These are phyloP conservation scores for Colletotrichum zoysiae DNA, from an alignment of 2,329 filamentous ascomycete genomes.

Conservation along the genomic window DNA sequence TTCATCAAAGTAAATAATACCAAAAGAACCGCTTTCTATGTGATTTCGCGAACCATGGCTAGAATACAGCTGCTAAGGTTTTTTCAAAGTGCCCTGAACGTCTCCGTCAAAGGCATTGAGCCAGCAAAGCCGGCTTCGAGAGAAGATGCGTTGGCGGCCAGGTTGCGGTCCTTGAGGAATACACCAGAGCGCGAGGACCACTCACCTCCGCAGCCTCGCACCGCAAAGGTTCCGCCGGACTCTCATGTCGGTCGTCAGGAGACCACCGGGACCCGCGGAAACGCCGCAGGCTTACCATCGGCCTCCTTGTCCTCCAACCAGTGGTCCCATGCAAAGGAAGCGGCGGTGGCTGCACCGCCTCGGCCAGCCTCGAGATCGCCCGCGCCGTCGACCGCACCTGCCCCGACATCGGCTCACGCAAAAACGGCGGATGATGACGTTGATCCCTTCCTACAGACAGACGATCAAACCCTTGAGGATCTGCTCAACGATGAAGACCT, in stretches of 20 bases:
- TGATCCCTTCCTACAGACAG: constrained; percentile 58
- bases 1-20: constrained; percentile 55
- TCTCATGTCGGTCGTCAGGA: constrained; percentile 20
- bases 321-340: neutral
- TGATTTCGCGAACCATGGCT: constrained; percentile 14
- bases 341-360: constrained; percentile 10
- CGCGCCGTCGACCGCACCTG: neutral
- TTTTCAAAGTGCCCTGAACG: constrained; percentile 44
- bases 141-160: constrained; percentile 65
- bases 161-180: constrained; percentile 64
- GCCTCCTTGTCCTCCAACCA: neutral
- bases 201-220: constrained; percentile 36
- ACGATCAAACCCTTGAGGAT: constrained; percentile 66
- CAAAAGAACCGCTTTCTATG: neutral
- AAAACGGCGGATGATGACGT: constrained; percentile 48
- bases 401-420: neutral
- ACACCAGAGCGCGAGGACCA: constrained; percentile 47
- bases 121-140: constrained; percentile 57
- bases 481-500: constrained; percentile 60
- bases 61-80: constrained; percentile 14
- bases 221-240: neutral
- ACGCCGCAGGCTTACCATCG: constrained; percentile 13
- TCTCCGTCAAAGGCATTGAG: constrained; percentile 56
- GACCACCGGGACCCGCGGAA: constrained; percentile 1
- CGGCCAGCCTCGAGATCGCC: constrained; percentile 17